phyloP scores from a whole-genome alignment of 345 rosid species.

The Murraya paniculata region DNA sequence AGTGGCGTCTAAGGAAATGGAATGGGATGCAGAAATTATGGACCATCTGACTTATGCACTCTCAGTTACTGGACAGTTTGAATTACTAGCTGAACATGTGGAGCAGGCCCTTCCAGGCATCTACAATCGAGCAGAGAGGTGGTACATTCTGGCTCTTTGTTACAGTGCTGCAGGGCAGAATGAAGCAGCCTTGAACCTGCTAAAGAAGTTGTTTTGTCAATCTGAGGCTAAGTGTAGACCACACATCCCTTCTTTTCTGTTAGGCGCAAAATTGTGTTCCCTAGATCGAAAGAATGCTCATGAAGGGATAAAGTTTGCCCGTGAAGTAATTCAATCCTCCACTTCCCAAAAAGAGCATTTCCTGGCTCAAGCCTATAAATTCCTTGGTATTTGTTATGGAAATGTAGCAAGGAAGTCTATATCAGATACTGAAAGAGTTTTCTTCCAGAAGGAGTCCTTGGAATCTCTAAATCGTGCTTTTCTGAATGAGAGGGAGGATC shows the following conservation, averaged over 20 bases:
- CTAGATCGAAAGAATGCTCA: slow-evolving; percentile 55
- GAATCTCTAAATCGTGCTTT: slow-evolving; percentile 58
- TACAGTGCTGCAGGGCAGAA: slow-evolving; percentile 72
- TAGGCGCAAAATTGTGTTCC: slow-evolving; percentile 86
- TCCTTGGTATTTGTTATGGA: slow-evolving; percentile 85
- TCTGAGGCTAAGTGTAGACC: slow-evolving; percentile 68
- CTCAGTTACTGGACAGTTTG: slow-evolving; percentile 64
- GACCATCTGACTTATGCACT: slow-evolving; percentile 78
- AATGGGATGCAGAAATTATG: slow-evolving; percentile 86
- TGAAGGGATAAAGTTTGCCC: slow-evolving; percentile 65
- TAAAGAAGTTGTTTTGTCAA: slow-evolving; percentile 54
- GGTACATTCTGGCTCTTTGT: slow-evolving; percentile 90
- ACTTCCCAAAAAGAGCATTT: slow-evolving; percentile 46
- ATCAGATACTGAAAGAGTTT: slow-evolving; percentile 67
- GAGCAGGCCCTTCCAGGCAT: slow-evolving; percentile 75
- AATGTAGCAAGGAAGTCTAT: slow-evolving; percentile 69
- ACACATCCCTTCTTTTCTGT: slow-evolving; percentile 49
- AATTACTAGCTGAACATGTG: slow-evolving; percentile 62
- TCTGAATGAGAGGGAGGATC: slow-evolving; percentile 40
- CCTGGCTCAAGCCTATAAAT: slow-evolving; percentile 55
- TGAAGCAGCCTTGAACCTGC: slow-evolving; percentile 69
- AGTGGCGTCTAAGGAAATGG: slow-evolving; percentile 57
- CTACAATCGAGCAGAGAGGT: slow-evolving; percentile 72
- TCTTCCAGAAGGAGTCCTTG: slow-evolving; percentile 59
- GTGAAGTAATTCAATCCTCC: slow-evolving; percentile 39